Conservation (phyloP, 2,329 filamentous ascomycete genomes). For the Botrytis hyacinthi region DNA sequence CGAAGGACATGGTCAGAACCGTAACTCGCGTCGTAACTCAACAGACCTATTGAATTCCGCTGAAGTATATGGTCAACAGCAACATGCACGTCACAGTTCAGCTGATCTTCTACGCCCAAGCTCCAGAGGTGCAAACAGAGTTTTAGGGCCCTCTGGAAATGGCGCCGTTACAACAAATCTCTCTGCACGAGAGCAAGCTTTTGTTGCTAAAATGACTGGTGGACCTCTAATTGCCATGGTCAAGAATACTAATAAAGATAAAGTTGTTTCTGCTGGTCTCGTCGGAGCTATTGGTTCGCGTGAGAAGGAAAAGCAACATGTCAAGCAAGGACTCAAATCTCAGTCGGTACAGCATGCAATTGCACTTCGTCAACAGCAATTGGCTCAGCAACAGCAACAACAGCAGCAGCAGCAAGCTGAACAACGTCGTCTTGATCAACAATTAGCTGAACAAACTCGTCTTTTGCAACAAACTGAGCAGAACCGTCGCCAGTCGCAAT, state of each 20-base stretch:
- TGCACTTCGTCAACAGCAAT: constrained; percentile 60
- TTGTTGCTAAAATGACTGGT: constrained; percentile 79
- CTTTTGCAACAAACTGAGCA: constrained; percentile 39
- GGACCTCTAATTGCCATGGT: constrained; percentile 66
- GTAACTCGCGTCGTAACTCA: neutral
- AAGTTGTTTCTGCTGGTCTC: constrained; percentile 57
- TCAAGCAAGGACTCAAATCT: constrained; percentile 66
- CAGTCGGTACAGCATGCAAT: constrained; percentile 73
- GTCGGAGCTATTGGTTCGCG: constrained; percentile 77
- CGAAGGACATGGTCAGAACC: constrained; percentile 37
- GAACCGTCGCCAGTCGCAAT: constrained; percentile 30
- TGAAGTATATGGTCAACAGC: constrained; percentile 37
- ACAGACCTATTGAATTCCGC: constrained; percentile 37
- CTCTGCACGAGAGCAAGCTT: constrained; percentile 85
- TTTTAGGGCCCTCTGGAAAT: constrained; percentile 31
- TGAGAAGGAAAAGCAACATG: constrained; percentile 72
- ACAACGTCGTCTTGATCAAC: constrained; percentile 58
- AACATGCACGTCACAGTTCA: constrained; percentile 49
- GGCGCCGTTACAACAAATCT: constrained; percentile 58
- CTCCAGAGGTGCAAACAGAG: constrained; percentile 56
- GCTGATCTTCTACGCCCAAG: constrained; percentile 51
- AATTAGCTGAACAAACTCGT: constrained; percentile 51
- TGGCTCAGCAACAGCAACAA: constrained; percentile 34
- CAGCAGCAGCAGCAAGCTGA: constrained; percentile 20
- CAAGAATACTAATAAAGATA: constrained; percentile 43